Evolutionary conservation across 2,329 filamentous ascomycete genomes (phyloP).

Genomic region (Clarireedia hainanense): DNA sequence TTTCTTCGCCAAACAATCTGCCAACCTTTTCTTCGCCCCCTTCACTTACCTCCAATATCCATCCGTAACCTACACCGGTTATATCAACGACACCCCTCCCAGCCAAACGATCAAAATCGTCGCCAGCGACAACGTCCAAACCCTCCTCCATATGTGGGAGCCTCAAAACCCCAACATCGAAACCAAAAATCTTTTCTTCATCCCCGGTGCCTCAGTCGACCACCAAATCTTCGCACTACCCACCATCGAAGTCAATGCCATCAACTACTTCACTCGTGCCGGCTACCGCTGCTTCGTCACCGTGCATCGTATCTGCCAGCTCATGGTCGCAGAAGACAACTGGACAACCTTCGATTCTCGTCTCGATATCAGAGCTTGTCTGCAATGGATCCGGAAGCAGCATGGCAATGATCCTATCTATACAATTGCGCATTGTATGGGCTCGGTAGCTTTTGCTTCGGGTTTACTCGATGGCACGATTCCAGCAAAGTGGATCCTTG

Average conservation of each 20-base stretch:
- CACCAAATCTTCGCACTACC: slow-evolving; percentile 56
- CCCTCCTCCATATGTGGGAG: slow-evolving; percentile 50
- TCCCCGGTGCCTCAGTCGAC: slow-evolving; percentile 55
- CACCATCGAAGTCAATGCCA: slow-evolving; percentile 54
- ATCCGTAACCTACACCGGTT: slow-evolving; percentile 38
- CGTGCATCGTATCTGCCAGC: slow-evolving; percentile 49
- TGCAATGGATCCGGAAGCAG: slow-evolving; percentile 42
- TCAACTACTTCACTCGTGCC: slow-evolving; percentile 53
- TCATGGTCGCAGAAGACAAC: slow-evolving; percentile 40
- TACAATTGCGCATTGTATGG: slow-evolving; percentile 55
- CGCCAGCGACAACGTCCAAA: slow-evolving; percentile 44
- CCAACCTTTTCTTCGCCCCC: slow-evolving; percentile 46
- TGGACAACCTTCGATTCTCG: slow-evolving; percentile 55
- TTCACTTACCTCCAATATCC: slow-evolving; percentile 50
- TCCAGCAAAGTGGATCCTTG: slow-evolving; percentile 46
- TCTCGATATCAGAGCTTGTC: slow-evolving; percentile 48
- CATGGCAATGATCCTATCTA: slow-evolving; percentile 40
- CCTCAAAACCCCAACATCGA: slow-evolving; percentile 32
- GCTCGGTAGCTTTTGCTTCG: slow-evolving; percentile 48
- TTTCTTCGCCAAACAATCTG: slow-evolving; percentile 47
- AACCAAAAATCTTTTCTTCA: slow-evolving; percentile 47
- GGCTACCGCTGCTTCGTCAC: slow-evolving; percentile 53
- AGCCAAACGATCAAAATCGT: slow-evolving; percentile 37
- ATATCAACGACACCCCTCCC: slow-evolving; percentile 43
- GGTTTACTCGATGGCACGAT: slow-evolving; percentile 57